A percentile compares a stretch with the other conserved stretches of the same genome.
phyloP scores from a whole-genome alignment of 495 filamentous ascomycete genomes.

The Lasiosphaeria miniovina region DNA sequence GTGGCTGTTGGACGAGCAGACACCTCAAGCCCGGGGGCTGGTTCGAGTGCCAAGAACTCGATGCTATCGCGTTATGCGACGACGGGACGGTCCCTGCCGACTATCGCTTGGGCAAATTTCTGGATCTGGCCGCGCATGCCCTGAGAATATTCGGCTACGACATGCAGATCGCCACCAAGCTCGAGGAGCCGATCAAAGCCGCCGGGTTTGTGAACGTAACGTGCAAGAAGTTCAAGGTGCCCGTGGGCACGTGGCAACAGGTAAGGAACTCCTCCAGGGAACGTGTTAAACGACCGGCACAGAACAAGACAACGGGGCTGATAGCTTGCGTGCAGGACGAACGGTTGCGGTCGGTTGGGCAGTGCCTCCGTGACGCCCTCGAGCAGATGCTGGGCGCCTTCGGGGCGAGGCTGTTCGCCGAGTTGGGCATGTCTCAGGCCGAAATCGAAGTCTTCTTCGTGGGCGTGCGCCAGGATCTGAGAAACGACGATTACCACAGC shows the following conservation, averaged over 20 bases:
- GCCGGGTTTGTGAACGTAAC: constrained; percentile 56
- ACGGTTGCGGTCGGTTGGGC: constrained; percentile 53
- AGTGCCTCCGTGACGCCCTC: constrained; percentile 42
- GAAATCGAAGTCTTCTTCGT: constrained; percentile 30
- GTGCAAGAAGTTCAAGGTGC: constrained; percentile 47
- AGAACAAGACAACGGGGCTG: background rate
- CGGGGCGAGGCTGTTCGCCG: constrained; percentile 45
- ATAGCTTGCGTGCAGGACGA: constrained; percentile 27
- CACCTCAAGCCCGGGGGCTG: constrained; percentile 27
- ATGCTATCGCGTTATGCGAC: constrained; percentile 29
- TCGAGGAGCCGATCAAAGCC: constrained; percentile 44
- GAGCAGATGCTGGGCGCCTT: constrained; percentile 50
- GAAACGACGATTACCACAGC: constrained; percentile 27
- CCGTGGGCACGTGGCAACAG: constrained; percentile 52
- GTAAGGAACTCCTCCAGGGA: constrained; percentile 15
- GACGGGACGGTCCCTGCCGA: constrained; percentile 30
- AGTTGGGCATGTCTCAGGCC: constrained; percentile 30
- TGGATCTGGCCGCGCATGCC: constrained; percentile 23
- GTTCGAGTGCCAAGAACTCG: constrained; percentile 36
- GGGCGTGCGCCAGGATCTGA: constrained; percentile 27
- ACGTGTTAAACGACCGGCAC: constrained; percentile 24
- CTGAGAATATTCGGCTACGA: constrained; percentile 32
- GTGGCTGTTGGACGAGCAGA: constrained; percentile 8
- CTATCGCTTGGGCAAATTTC: constrained; percentile 29
- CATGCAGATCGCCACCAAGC: constrained; percentile 44